A percentile compares a stretch with the other conserved stretches of the same genome.
These are phyloP conservation scores for Barbatosphaeria neglecta DNA, from an alignment of 495 filamentous ascomycete species.

Conservation along the genomic window DNA sequence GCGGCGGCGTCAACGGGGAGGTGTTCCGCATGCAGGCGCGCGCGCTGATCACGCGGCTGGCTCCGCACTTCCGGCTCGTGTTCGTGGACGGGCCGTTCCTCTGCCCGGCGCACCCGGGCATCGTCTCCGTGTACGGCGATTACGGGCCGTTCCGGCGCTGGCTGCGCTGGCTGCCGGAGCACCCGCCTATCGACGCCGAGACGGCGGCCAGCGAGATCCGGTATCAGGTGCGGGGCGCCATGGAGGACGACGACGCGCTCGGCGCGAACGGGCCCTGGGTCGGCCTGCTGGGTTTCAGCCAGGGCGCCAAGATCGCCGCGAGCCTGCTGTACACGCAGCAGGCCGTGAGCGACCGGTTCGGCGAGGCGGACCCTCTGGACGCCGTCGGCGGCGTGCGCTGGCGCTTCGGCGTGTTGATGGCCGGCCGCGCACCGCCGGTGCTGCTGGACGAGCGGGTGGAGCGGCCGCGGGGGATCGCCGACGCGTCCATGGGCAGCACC, in stretches of 20 bases:
- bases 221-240: conserved; percentile 23
- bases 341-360: conserved; percentile 1
- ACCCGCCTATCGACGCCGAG: conserved; percentile 27
- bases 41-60: conserved; percentile 31
- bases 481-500: not conserved
- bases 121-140: conserved; percentile 40
- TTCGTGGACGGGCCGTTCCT: conserved; percentile 49
- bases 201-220: conserved; percentile 15
- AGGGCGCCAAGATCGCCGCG: conserved; percentile 51
- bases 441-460: conserved; percentile 22
- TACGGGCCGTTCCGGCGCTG: conserved; percentile 48
- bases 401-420: conserved; percentile 38
- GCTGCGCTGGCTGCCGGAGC: conserved; percentile 42
- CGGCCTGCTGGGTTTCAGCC: conserved; percentile 41
- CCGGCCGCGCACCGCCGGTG: conserved; percentile 44
- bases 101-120: conserved; percentile 36
- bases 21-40: conserved; percentile 51
- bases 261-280: conserved; percentile 43
- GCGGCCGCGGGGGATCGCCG: not conserved
- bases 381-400: conserved; percentile 5
- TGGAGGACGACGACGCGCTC: conserved; percentile 17
- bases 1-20: conserved; percentile 50
- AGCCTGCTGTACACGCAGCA: conserved; percentile 30
- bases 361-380: conserved; percentile 2
- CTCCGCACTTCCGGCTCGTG: conserved; percentile 41